Evolutionary conservation across 2,329 filamentous ascomycete species (phyloP).

Genomic region (Ilyonectria mors-panacis): DNA sequence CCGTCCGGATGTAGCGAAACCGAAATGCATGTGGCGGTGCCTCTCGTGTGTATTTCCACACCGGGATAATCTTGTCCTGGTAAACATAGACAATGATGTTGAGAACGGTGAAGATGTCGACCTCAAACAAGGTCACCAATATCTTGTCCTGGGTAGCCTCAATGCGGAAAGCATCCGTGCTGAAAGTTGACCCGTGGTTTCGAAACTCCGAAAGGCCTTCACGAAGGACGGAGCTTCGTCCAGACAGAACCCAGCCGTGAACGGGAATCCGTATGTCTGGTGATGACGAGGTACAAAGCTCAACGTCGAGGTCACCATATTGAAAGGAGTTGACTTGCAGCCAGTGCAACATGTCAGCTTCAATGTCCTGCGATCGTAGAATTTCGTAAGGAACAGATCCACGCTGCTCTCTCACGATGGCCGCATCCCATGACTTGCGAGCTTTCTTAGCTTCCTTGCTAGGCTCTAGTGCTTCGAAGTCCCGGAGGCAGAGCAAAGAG

Average conservation of each 20-base stretch:
- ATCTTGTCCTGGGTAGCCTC: slow-evolving; percentile 63
- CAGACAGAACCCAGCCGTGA: slow-evolving; percentile 85
- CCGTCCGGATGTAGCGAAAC: slow-evolving; percentile 84
- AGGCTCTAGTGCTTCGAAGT: slow-evolving; percentile 66
- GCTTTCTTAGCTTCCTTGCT: slow-evolving; percentile 48
- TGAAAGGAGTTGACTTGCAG: slow-evolving; percentile 57
- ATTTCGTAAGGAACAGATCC: slow-evolving; percentile 66
- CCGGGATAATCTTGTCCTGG: slow-evolving; percentile 83
- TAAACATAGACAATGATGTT: slow-evolving; percentile 88
- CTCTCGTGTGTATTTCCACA: slow-evolving; percentile 85
- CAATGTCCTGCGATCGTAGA: slow-evolving; percentile 75
- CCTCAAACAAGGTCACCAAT: slow-evolving; percentile 74
- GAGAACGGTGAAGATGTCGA: slow-evolving; percentile 84
- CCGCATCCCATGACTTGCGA: slow-evolving; percentile 59
- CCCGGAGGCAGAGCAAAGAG: slow-evolving; percentile 77
- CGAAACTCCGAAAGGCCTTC: slow-evolving; percentile 72
- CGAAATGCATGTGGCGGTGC: slow-evolving; percentile 76
- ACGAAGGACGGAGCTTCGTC: slow-evolving; percentile 79
- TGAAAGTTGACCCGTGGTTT: slow-evolving; percentile 39
- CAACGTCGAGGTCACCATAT: slow-evolving; percentile 60
- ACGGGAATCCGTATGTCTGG: slow-evolving; percentile 83
- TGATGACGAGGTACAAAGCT: slow-evolving; percentile 69
- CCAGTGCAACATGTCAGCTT: slow-evolving; percentile 71
- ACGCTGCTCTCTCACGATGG: slow-evolving; percentile 60
- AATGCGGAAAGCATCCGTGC: slow-evolving; percentile 50